Conservation (phyloP, 805 yeast genomes). For the Wickerhamiella australiensis region DNA sequence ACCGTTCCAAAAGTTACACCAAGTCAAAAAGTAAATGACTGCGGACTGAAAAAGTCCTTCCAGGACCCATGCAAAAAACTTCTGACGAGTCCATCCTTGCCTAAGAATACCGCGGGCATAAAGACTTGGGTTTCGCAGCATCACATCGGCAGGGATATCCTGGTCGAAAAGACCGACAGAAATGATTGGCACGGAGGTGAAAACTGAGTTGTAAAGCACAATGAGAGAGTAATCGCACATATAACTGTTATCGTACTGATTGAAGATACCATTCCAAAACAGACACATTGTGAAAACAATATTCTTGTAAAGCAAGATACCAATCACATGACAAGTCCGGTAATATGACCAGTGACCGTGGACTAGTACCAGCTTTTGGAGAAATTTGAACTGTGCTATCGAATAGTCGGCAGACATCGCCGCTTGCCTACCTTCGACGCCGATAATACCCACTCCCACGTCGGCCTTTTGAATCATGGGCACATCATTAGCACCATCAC, state of each 20-base stretch:
- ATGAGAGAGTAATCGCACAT: slow-evolving; percentile 66
- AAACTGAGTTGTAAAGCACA: slow-evolving; percentile 71
- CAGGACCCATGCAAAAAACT: slow-evolving; percentile 50
- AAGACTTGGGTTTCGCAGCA: slow-evolving; percentile 58
- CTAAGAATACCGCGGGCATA: slow-evolving; percentile 59
- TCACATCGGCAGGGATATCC: slow-evolving; percentile 57
- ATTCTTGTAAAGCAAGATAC: slow-evolving; percentile 70
- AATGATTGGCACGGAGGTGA: slow-evolving; percentile 70
- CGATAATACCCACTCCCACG: slow-evolving; percentile 77
- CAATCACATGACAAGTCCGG: slow-evolving; percentile 66
- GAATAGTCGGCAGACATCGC: slow-evolving; percentile 82
- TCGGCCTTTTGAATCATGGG: slow-evolving; percentile 84
- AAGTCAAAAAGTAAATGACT: slow-evolving; percentile 58
- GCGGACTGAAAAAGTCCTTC: slow-evolving; percentile 71
- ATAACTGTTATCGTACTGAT: slow-evolving; percentile 63
- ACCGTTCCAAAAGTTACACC: slow-evolving; percentile 41
- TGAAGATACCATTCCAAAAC: slow-evolving; percentile 68
- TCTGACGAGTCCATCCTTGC: slow-evolving; percentile 47
- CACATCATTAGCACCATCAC: slow-evolving; percentile 91
- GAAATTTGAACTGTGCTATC: slow-evolving; percentile 63
- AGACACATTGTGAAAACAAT: slow-evolving; percentile 60
- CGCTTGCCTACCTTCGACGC: slow-evolving; percentile 80
- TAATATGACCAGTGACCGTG: slow-evolving; percentile 79
- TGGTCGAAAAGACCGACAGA: slow-evolving; percentile 65
- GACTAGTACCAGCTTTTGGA: slow-evolving; percentile 52